phyloP scores from a whole-genome alignment of 129 eudicot species.

The Heracleum sosnowskyi region DNA sequence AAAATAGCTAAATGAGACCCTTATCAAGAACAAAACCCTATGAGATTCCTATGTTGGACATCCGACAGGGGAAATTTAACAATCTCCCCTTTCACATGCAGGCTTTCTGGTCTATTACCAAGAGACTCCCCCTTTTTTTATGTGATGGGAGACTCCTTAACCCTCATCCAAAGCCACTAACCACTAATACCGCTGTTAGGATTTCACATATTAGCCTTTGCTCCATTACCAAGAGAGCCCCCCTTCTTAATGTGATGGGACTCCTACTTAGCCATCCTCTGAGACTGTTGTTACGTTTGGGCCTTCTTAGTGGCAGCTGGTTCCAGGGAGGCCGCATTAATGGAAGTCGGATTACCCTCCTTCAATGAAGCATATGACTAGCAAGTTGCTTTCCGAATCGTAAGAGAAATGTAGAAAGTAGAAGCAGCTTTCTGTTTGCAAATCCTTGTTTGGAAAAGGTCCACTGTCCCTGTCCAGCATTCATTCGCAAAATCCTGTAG shows the following conservation, averaged over 20 bases:
- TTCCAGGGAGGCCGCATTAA: not conserved
- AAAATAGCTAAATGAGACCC: not conserved
- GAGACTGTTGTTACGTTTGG: not conserved
- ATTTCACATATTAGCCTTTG: no score
- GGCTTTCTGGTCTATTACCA: not conserved
- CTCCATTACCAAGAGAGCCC: no score
- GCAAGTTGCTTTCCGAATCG: not conserved
- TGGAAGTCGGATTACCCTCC: not conserved
- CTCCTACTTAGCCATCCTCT: no score
- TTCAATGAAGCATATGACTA: not conserved
- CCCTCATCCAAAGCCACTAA: not conserved
- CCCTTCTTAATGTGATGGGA: no score
- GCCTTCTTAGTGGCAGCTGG: not conserved
- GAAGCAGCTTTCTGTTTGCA: not conserved
- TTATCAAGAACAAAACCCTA: not conserved
- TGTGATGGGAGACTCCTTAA: not conserved
- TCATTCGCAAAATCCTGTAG: not conserved
- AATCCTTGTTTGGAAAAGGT: not conserved
- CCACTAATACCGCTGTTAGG: not conserved
- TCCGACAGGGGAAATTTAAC: not conserved
- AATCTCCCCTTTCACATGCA: not conserved
- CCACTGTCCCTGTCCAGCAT: not conserved
- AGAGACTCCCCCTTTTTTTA: not conserved
- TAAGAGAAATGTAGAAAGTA: not conserved
- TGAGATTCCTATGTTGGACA: not conserved